Evolutionary conservation across 2,329 filamentous ascomycete species (phyloP), one percentile per base, ranked within the genome.

Genomic region (Trichoderma brevicompactum): DNA sequence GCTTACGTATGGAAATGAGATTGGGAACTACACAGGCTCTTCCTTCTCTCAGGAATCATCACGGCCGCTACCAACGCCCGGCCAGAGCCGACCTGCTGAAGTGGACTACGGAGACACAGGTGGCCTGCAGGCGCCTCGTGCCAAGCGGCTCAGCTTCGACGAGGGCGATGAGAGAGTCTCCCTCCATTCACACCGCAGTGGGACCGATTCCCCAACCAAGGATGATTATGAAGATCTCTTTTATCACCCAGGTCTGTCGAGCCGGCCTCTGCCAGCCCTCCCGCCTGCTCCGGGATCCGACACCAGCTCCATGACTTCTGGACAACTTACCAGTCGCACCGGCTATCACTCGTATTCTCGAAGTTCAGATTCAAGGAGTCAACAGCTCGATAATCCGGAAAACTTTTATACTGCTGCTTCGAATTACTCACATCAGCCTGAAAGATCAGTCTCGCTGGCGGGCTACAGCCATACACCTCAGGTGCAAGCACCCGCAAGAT

Each of bases 81-180:
- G 69, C 15, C 70, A 78, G 15, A 72, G 74, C 64, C 72, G 72
- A 52, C 71, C 75, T 1, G 92, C 90, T 6, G 86, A 91, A 62
- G 90, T 97, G 58, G 94, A 98, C 76, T 93, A 92, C 53, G 91
- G 87, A 56, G 94, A 92, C 7, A 97, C 93, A n/a, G 95, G 94
- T 46, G 95, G 95, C 1, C 79, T 97, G 34, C 88, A 93, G 68
- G 86, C 91, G 65, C 93, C 94, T 2, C 87, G 83, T 56, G 83
- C 82, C 7, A 85, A 93, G 69, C 87, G 92, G 67, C 82, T 93
- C 72, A 97, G 93, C 77, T 97, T 95, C 71, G 94, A 98, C 70
- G 92, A 97, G 74, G 94, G 92, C 2, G 95, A 97, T 70, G 95
- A 98, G 75, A 84, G 82, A 13, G 83, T 84, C 17, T 87, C 85